Base-by-base conservation (phyloP, 805 yeast genomes). In the Hyphopichia homilentoma region DNA sequence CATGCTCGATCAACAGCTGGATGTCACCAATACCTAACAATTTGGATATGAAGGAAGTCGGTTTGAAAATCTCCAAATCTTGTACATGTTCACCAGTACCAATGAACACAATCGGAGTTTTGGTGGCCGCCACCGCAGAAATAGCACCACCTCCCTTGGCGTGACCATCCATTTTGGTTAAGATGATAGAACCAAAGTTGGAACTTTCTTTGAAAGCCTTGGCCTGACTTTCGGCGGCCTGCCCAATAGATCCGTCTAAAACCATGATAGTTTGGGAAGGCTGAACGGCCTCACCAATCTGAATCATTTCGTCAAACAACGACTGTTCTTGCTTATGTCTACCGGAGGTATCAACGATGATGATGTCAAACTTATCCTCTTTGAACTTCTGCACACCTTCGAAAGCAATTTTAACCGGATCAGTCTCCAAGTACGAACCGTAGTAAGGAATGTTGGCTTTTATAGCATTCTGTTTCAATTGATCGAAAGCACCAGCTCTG, bases 61-160 rank as follows among this genome's bases (percentile, higher is more conserved):
- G 96, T 16, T 93, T 81, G 57, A 90, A 90, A 29, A 84, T 77
- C 59, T 93, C 98, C 39, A 90, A 73, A 56, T 90, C 97, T 35
- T 83, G 84, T 22, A 89, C 84, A 53, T 93, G 98, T 59, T 90
- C 98, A 54, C 98, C 98, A 3, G 97, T 90, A 75, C 98, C 98
- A 38, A 90, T 93, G 53, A 90, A 90, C 6, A 84, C 85, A 45
- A 90, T 83, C 6, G 98, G 98, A 0, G 97, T 93, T 34, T 84
- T 73, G 2, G 97, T 90, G 2, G 96, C 93, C 2, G 98, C 98
- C 34, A 90, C 97, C 0, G 98, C 98, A 24, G 96, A 87, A 34
- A 90, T 89, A 19, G 98, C 98, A 70, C 98, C 98, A 65, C 98
- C 98, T 58, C 98, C 98, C 63, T 84, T 90, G 23, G 97, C 98